Conservation (phyloP, 129 eudicot genomes). For the Apium graveolens region DNA sequence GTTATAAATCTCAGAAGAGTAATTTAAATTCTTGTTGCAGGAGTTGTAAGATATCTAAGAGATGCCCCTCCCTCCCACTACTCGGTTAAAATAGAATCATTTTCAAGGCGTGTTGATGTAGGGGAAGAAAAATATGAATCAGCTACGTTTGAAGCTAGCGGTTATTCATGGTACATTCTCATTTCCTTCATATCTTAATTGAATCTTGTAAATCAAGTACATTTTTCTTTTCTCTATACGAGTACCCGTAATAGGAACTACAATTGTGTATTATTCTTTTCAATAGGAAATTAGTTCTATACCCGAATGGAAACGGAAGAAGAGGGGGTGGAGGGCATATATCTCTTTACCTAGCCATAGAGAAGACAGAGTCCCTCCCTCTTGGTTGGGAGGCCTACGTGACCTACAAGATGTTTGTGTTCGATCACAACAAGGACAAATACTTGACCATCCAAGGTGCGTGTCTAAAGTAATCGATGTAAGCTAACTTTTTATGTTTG, state of each 20-base stretch:
- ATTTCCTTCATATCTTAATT: too few relatives aligned
- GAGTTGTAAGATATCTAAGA: neutral
- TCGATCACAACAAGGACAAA: neutral
- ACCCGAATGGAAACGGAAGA: neutral
- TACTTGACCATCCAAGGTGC: slow-evolving; percentile 5
- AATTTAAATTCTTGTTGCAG: neutral
- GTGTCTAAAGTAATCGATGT: too few relatives aligned
- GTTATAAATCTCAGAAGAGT: too few relatives aligned
- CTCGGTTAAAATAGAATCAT: neutral
- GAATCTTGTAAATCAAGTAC: too few relatives aligned
- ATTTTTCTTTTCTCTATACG: too few relatives aligned
- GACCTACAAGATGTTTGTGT: neutral
- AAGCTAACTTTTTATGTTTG: too few relatives aligned
- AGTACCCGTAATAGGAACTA: too few relatives aligned
- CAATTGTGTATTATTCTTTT: too few relatives aligned
- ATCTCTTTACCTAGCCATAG: neutral
- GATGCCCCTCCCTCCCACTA: neutral
- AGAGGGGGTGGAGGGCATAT: neutral
- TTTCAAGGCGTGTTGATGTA: neutral
- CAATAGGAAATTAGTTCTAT: too few relatives aligned
- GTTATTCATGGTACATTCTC: neutral
- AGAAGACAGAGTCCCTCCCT: neutral
- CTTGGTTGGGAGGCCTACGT: neutral
- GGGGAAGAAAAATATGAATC: neutral
- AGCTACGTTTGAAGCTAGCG: neutral